Conservation (phyloP, 1,139 yeast genomes). For the Geotrichum citri-aurantii region DNA sequence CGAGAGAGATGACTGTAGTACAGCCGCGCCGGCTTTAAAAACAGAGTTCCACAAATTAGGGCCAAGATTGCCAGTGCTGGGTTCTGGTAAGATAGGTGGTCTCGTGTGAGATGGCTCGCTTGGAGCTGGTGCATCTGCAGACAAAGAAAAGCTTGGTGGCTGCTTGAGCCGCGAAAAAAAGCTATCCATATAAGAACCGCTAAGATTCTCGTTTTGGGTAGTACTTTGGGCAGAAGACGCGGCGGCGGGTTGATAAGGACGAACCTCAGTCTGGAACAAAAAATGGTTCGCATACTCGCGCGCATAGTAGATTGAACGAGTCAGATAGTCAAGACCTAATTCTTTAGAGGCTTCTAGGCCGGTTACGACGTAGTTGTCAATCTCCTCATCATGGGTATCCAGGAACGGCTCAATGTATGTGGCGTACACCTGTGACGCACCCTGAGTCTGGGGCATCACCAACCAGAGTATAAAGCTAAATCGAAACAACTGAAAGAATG, state of each 20-base stretch:
- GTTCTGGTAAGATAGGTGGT: neutral
- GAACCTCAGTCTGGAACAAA: slow-evolving; percentile 13
- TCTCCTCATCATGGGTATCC: slow-evolving; percentile 30
- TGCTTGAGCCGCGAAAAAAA: slow-evolving; percentile 17
- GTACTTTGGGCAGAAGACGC: slow-evolving; percentile 3
- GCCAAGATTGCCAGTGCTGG: slow-evolving; percentile 2
- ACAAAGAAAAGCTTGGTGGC: slow-evolving; percentile 14
- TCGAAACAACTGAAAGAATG: slow-evolving; percentile 44
- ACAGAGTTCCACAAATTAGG: slow-evolving; percentile 14
- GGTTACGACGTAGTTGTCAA: slow-evolving; percentile 28
- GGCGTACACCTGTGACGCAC: slow-evolving; percentile 35
- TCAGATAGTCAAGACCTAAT: slow-evolving; percentile 26
- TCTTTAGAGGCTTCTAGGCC: slow-evolving; percentile 24
- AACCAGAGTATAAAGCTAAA: slow-evolving; percentile 47
- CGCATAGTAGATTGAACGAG: slow-evolving; percentile 10
- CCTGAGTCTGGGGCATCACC: slow-evolving; percentile 45
- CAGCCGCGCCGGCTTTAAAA: slow-evolving; percentile 17
- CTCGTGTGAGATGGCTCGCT: neutral
- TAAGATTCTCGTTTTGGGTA: neutral
- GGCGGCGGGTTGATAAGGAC: slow-evolving; percentile 4
- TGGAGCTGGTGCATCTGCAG: neutral
- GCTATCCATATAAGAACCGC: slow-evolving; percentile 14
- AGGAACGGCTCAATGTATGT: slow-evolving; percentile 35
- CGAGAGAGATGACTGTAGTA: slow-evolving; percentile 9
- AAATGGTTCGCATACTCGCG: slow-evolving; percentile 14